These are phyloP conservation scores for Cordyceps fumosorosea DNA, from an alignment of 2,329 filamentous ascomycete genomes.

Conservation along the genomic window DNA sequence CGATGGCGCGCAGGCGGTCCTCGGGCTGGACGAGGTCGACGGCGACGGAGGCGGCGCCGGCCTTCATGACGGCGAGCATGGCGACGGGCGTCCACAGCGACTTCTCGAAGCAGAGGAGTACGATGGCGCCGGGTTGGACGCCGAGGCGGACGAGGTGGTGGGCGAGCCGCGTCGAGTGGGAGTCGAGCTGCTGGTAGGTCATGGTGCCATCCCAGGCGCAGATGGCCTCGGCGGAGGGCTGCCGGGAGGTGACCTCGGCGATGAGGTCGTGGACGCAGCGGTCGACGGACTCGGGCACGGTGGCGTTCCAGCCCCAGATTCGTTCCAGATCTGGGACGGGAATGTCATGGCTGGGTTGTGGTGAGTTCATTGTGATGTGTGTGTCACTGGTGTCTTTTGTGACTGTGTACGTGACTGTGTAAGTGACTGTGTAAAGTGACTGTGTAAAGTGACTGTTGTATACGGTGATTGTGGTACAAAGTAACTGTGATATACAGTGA, in stretches of 20 bases:
- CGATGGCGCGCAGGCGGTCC: constrained; percentile 16
- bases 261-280: constrained; percentile 36
- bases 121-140: constrained; percentile 20
- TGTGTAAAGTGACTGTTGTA: no score
- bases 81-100: constrained; percentile 20
- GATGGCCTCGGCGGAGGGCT: constrained; percentile 30
- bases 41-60: constrained; percentile 21
- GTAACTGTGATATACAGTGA: no score
- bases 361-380: neutral
- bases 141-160: constrained; percentile 16
- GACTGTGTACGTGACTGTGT: no score
- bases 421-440: no score
- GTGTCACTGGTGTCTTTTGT: neutral
- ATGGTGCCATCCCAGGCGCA: constrained; percentile 38
- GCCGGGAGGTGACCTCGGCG: constrained; percentile 25
- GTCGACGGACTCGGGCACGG: constrained; percentile 13
- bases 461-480: no score
- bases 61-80: constrained; percentile 20
- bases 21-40: constrained; percentile 21
- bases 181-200: constrained; percentile 32
- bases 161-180: constrained; percentile 13
- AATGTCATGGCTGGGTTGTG: neutral
- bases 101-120: constrained; percentile 22
- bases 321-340: neutral
- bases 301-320: constrained; percentile 14